Evolutionary conservation across 2,329 filamentous ascomycete species (phyloP), one percentile per base, ranked within the genome.

Genomic region (Trichophyton benhamiae): DNA sequence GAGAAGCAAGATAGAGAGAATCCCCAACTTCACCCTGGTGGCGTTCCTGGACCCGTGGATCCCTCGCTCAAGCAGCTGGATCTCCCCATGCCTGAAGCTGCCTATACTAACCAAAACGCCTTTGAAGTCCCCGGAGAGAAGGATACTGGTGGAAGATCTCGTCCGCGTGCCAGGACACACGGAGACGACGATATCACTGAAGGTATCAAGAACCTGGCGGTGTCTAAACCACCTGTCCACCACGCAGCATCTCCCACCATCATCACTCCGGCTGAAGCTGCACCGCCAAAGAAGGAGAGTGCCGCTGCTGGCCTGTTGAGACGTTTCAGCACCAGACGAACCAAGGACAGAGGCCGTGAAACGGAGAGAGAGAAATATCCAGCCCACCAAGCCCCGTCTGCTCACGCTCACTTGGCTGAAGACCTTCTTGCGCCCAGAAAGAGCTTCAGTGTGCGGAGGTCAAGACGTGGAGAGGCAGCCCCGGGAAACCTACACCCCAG

Each of bases 91-190:
- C 94, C 94, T 2, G 87, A 89, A 68, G 88, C 88, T 61, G 94
- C 91, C 8, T 86, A 96, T 72, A 97, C 91, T 15, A 97, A 97
- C 68, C 80, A 87, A 25, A 83, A 85, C 1, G 78, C 88, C 1
- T 95, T 94, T 70, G 91, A 96, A 72, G 87, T 96, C 81, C 85
- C 89, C 0, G 91, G 91, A 17, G 91, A 96, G 74, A 91, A 86
- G 70, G 86, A 89, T 9, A 94, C 89, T 0, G 89, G 91, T 49
- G 89, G 89, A 52, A 82, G 92, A 63, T 87, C 89, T 38, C 82
- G 94, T 58, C 90, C 91, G 6, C 83, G 94, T 57, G 91, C 94
- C 41, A 83, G 94, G 66, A 97, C 94, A 0, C 92, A 97, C 70
- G 94, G 92, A 15, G 94, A 97, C 73, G 92, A 97, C 65, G 94